Evolutionary conservation across 345 rosid genomes (phyloP).

Genomic region (Turnera subulata): DNA sequence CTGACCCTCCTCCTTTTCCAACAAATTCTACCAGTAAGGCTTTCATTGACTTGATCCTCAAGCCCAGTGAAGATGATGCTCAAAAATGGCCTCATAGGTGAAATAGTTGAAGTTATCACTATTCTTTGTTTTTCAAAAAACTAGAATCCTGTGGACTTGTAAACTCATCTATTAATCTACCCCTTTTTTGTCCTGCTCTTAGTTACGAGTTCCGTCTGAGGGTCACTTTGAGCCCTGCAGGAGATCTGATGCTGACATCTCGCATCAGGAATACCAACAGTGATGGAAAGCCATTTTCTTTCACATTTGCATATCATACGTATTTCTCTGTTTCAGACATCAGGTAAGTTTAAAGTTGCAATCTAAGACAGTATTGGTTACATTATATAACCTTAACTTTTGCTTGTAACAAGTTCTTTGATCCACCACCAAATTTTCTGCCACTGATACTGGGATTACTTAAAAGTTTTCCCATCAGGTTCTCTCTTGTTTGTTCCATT

Average conservation of each 20-base stretch:
- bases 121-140: background rate
- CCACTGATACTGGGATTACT: background rate
- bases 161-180: background rate
- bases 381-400: background rate
- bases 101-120: conserved; percentile 11
- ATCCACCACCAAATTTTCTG: background rate
- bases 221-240: conserved; percentile 70
- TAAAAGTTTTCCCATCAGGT: background rate
- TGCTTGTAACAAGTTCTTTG: background rate
- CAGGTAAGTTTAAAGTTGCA: conserved; percentile 39
- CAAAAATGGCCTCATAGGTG: conserved; percentile 89
- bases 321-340: conserved; percentile 94
- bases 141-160: background rate
- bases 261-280: conserved; percentile 75
- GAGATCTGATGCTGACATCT: conserved; percentile 80
- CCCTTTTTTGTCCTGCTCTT: conserved; percentile 9
- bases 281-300: conserved; percentile 84
- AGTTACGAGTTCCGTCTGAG: conserved; percentile 93
- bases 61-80: conserved; percentile 73
- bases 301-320: conserved; percentile 94
- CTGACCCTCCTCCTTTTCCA: conserved; percentile 70
- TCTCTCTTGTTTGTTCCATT: background rate
- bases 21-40: conserved; percentile 40
- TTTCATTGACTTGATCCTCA: conserved; percentile 70
- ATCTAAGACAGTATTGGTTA: background rate